These are phyloP conservation scores for Leptosphaerulina australis DNA, from an alignment of 2,329 filamentous ascomycete genomes.

Conservation along the genomic window DNA sequence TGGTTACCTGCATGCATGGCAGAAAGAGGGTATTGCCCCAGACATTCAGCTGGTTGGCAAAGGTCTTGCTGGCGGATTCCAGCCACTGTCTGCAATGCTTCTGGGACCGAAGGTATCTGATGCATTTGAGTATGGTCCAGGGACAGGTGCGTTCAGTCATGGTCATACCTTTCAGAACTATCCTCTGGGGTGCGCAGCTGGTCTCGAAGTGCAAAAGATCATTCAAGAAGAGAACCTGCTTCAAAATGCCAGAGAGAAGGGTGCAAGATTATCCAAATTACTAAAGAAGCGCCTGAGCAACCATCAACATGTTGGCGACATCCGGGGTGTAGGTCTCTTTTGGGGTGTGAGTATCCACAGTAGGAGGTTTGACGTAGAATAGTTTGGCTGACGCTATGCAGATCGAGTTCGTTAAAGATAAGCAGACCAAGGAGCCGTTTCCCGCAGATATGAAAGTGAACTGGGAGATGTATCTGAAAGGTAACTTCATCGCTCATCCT, in stretches of 20 bases:
- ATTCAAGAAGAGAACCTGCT: constrained; percentile 64
- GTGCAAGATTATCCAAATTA: constrained; percentile 54
- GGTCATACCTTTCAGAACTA: constrained; percentile 70
- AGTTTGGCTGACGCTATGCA: constrained; percentile 24
- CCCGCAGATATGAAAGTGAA: constrained; percentile 54
- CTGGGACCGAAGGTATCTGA: constrained; percentile 60
- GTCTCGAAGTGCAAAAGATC: constrained; percentile 66
- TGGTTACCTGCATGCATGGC: constrained; percentile 66
- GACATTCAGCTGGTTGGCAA: constrained; percentile 73
- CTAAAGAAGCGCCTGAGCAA: constrained; percentile 53
- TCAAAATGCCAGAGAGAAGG: constrained; percentile 63
- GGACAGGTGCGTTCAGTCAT: constrained; percentile 59
- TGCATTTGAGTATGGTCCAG: constrained; percentile 48
- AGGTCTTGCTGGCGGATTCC: constrained; percentile 68
- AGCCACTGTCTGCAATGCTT: constrained; percentile 66
- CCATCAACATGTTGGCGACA: constrained; percentile 63
- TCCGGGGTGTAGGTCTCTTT: constrained; percentile 66
- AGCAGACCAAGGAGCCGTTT: constrained; percentile 61
- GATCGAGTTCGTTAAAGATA: constrained; percentile 66
- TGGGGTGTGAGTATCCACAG: constrained; percentile 56
- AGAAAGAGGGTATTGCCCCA: constrained; percentile 63
- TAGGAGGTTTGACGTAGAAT: no score
- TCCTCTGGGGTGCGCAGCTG: constrained; percentile 64
- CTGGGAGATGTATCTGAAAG: constrained; percentile 58
- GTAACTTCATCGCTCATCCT: constrained; percentile 31